Percentiles rank a stretch among this genome's conserved stretches.
phyloP scores from a whole-genome alignment of 495 filamentous ascomycete genomes.

The Amorphotheca resinae region DNA sequence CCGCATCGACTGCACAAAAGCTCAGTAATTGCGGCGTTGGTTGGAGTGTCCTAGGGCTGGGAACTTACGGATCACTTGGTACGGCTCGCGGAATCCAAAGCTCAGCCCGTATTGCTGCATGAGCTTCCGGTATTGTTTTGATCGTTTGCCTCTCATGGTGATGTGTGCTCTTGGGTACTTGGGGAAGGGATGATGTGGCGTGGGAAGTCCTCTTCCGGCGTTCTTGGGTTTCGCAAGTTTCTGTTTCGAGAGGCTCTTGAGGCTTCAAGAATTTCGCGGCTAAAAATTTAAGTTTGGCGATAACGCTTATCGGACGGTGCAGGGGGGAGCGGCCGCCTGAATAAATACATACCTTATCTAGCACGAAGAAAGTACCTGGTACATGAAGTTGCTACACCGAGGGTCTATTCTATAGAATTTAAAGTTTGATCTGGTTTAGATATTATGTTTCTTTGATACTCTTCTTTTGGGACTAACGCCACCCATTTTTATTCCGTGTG shows the following conservation, averaged over 20 bases:
- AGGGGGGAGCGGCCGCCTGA: no score
- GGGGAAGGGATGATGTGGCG: neutral
- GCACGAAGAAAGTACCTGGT: no score
- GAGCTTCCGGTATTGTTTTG: slow-evolving; percentile 91
- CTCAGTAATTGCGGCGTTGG: slow-evolving; percentile 5
- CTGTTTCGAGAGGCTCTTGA: neutral
- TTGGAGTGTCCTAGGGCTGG: neutral
- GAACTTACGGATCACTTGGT: slow-evolving; percentile 67
- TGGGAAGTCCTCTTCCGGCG: neutral
- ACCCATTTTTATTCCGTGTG: no score
- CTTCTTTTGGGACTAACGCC: no score
- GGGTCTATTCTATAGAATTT: no score
- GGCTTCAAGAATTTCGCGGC: neutral
- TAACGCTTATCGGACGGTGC: slow-evolving; percentile 1
- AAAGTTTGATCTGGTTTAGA: no score
- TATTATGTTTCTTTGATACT: no score
- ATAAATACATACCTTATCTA: no score
- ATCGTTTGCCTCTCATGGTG: slow-evolving; percentile 79
- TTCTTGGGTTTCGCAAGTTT: neutral
- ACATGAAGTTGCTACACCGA: no score
- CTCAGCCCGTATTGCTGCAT: slow-evolving; percentile 81
- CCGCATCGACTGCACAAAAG: slow-evolving; percentile 51
- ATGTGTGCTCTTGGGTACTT: neutral
- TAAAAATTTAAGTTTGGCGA: neutral
- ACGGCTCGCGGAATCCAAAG: slow-evolving; percentile 83